These are phyloP conservation scores for Amanita molliuscula DNA, from an alignment of 768 basidiomycete genomes.

Conservation along the genomic window DNA sequence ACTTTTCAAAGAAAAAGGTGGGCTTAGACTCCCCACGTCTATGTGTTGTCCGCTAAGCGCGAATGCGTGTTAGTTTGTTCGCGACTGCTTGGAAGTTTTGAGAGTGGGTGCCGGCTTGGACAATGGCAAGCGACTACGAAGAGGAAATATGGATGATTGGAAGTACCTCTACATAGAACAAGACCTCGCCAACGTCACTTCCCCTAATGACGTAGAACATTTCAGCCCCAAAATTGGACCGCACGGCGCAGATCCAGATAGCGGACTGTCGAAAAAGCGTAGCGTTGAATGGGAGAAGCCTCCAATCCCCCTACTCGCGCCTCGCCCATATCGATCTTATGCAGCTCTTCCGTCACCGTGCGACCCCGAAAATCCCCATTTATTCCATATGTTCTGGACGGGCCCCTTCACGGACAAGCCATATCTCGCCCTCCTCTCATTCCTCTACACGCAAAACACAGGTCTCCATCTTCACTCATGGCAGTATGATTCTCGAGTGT, in stretches of 20 bases:
- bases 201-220: constrained; percentile 15
- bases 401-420: constrained; percentile 99
- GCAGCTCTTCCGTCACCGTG: constrained; percentile 54
- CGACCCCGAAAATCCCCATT: constrained; percentile 73
- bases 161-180: constrained; percentile 81
- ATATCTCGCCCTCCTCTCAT: constrained; percentile 89
- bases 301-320: constrained; percentile 36
- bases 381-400: constrained; percentile 99
- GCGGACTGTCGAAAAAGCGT: constrained; percentile 47
- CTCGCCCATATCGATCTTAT: constrained; percentile 44
- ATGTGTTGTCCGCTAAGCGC: not conserved
- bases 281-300: constrained; percentile 52
- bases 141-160: constrained; percentile 75
- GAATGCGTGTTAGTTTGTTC: constrained; percentile 63
- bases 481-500: constrained; percentile 36
- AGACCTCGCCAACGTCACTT: constrained; percentile 17
- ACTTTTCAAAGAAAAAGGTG: constrained; percentile 76
- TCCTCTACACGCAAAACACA: constrained; percentile 92
- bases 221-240: constrained; percentile 23
- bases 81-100: constrained; percentile 92
- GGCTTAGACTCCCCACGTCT: constrained; percentile 4
- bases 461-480: constrained; percentile 59
- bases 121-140: constrained; percentile 60
- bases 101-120: constrained; percentile 88
- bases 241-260: constrained; percentile 32